Evolutionary conservation across 495 filamentous ascomycete genomes (phyloP), one percentile per base, ranked within the genome.

Genomic region (Sordaria brevicollis): DNA sequence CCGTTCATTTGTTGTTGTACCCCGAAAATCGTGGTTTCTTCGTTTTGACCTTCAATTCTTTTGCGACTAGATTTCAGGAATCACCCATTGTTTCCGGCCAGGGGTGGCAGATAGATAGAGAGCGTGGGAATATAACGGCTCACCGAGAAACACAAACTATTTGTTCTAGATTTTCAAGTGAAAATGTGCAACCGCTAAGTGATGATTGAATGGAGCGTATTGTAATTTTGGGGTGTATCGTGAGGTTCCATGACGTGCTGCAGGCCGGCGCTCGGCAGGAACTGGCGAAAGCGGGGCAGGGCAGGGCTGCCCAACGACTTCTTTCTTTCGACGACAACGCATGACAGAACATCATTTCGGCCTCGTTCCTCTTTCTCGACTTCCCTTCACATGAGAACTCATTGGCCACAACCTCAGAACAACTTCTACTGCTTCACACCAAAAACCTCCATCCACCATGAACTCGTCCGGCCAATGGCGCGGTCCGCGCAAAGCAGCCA

Each of bases 401-500:
- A 2, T 41, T 41, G n/a, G 38, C 15, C 6, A n/a, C 17, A 39
- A 17, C 13, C 38, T n/a, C 2, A 41, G 19, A 2, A 25, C 11
- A 21, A 29, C 15, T 25, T 6, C 10, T 21, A 54, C 41, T 49
- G 13, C 41, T 29, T 10, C 43, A 49, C 1, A 25, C 10, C 43
- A 19, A 29, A 54, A 11, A 13, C 43, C 43, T 54, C 43, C 19
- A 29, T 29, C 21, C 43, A 9, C 10, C 19, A 54, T 54, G 43
- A 10, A 25, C 13, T 4, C 4, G 43, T 29, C 4, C 10, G 43
- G 43, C 4, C 43, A 25, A 54, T 80, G 78, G 78, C 77, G 77
- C 25, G n/a, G 69, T 65, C 66, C 70, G 62, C 66, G 71, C 70
- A 68, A 69, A 35, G 76, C 71, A 19, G 75, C 87, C 71, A 71